Percentiles rank a stretch among this genome's conserved stretches.
These are phyloP conservation scores for Penicillium sp. DNA, from an alignment of 2,329 filamentous ascomycete genomes.

Conservation along the genomic window DNA sequence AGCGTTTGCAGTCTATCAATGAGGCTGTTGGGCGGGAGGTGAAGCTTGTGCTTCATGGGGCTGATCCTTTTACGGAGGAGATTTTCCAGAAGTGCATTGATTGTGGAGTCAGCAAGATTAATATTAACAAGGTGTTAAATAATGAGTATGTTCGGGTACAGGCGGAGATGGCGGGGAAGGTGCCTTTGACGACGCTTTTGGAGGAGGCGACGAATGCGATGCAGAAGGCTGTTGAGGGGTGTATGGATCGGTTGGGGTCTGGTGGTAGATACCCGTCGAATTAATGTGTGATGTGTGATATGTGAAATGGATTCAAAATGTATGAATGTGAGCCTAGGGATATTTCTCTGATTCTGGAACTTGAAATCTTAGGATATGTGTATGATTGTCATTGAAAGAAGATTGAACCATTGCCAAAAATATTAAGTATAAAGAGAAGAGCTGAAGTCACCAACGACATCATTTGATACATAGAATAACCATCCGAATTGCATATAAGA, in stretches of 20 bases:
- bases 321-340: not conserved
- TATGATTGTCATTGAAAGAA: constrained; percentile 9
- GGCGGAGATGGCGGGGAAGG: constrained; percentile 51
- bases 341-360: not conserved
- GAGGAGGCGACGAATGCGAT: constrained; percentile 57
- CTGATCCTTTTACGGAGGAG: constrained; percentile 57
- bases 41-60: constrained; percentile 58
- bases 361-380: constrained; percentile 16
- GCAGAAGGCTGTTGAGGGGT: constrained; percentile 56
- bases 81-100: constrained; percentile 56
- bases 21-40: constrained; percentile 51
- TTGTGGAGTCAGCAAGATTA: constrained; percentile 56
- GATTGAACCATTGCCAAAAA: constrained; percentile 7
- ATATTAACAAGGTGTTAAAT: constrained; percentile 61
- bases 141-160: constrained; percentile 50
- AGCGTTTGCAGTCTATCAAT: constrained; percentile 51
- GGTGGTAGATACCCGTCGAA: constrained; percentile 35
- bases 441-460: not conserved
- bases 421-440: constrained; percentile 12
- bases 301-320: not conserved
- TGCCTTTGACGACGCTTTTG: constrained; percentile 54
- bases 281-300: not conserved
- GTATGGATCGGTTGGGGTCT: constrained; percentile 54
- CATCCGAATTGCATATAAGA: not conserved
- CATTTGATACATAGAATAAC: not conserved